Conservation (phyloP, 129 eudicot species). For the Saposhnikovia divaricata region DNA sequence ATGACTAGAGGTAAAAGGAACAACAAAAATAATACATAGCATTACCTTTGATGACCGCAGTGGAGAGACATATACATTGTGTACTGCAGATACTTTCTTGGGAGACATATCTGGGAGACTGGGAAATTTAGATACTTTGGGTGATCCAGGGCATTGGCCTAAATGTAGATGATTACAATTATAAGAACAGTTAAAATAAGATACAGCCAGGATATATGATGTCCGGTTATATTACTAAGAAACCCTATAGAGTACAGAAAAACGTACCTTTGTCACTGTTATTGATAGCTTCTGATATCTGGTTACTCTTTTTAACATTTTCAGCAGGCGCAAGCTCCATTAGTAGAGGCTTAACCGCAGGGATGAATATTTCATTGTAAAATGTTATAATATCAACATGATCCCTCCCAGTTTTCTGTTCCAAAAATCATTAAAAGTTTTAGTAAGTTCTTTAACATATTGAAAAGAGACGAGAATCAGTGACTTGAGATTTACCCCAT, state of each 20-base stretch:
- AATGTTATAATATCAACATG: slow-evolving; percentile 88
- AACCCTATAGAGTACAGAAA: slow-evolving; percentile 3
- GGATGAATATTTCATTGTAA: slow-evolving; percentile 82
- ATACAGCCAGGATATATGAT: not conserved
- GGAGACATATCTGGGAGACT: slow-evolving; percentile 99
- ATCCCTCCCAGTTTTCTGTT: slow-evolving; percentile 77
- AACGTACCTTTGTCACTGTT: slow-evolving; percentile 46
- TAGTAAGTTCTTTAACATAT: slow-evolving; percentile 4
- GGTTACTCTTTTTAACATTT: slow-evolving; percentile 33
- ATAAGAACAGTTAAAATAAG: not conserved
- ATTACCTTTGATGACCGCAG: slow-evolving; percentile 81
- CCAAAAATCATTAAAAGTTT: slow-evolving; percentile 10
- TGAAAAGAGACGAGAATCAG: not conserved
- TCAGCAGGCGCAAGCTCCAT: slow-evolving; percentile 70
- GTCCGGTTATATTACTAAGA: not conserved
- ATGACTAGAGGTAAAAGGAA: not conserved
- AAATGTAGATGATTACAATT: not conserved
- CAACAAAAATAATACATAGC: not conserved
- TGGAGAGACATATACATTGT: slow-evolving; percentile 92
- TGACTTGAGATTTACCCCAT: slow-evolving; percentile 44
- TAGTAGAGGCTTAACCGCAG: slow-evolving; percentile 73
- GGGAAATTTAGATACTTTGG: slow-evolving; percentile 73
- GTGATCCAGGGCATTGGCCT: slow-evolving; percentile 87
- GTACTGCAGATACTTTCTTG: slow-evolving; percentile 82
- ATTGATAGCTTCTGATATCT: slow-evolving; percentile 41